Evolutionary conservation across 2,329 filamentous ascomycete species (phyloP), one percentile per base, ranked within the genome.

Genomic region (Alternaria brassicicola): DNA sequence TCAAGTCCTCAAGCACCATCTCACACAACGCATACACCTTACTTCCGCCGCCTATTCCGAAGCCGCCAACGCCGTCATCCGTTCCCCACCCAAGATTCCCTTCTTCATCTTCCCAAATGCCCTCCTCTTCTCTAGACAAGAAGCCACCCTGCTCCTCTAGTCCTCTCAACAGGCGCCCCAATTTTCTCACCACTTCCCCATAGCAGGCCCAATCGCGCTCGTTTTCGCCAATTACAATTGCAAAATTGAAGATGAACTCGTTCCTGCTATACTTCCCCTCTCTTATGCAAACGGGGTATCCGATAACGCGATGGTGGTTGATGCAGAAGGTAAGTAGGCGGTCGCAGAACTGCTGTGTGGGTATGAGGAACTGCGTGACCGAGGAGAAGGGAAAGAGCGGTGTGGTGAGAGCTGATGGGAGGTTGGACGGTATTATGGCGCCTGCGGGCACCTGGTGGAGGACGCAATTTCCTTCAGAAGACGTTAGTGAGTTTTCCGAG

Each of bases 181-280:
- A 83, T 69, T 96, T 91, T 65, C 90, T 84, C 52, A 97, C 92
- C 30, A 98, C 91, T 63, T 88, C 89, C 77, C 93, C 92, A 76
- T 92, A 96, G 31, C 89, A 89, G 47, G 86, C 86, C 75, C 90
- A 90, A 72, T 96, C 91, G 4, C 75, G 75, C 13, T 84, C 82
- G 31, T 85, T 81, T 55, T 88, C 85, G 49, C 90, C 86, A 48
- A 97, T 83, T 26, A 97, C 89, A 42, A 98, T 83, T 58, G 92
- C 93, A 74, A 98, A 97, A 78, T 98, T 98, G 86, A 98, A 99
- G 74, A 97, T 97, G 82, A 97, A 98, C 78, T 96, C 92, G 78
- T 97, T 97, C 57, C 95, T 89, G 72, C 90, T 87, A 73, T 98
- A 97, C 67, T 89, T 89, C 54, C 88, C 85, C 64, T 93, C 86